A percentile compares a stretch with the other conserved stretches of the same genome.
Evolutionary conservation across 2,329 filamentous ascomycete species (phyloP).

Genomic region (Ophiocordyceps sinensis): DNA sequence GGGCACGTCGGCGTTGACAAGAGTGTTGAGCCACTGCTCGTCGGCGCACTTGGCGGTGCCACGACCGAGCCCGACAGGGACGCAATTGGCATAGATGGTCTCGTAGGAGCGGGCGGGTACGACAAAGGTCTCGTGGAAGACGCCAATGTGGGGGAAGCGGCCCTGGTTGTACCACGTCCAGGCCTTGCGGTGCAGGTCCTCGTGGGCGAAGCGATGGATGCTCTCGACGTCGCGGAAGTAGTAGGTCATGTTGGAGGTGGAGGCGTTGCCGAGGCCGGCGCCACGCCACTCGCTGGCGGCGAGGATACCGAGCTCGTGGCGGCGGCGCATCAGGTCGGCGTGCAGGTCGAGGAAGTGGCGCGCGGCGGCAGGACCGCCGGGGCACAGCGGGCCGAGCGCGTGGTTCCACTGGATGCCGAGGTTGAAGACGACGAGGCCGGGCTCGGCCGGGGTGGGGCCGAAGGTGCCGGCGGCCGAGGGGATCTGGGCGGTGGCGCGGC

Average conservation of each 20-base stretch:
- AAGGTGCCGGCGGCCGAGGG: slow-evolving; percentile 13
- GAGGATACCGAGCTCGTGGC: slow-evolving; percentile 32
- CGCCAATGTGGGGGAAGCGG: slow-evolving; percentile 25
- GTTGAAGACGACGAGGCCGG: slow-evolving; percentile 26
- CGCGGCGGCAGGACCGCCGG: slow-evolving; percentile 24
- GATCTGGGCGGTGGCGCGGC: slow-evolving; percentile 19
- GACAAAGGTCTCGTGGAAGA: slow-evolving; percentile 40
- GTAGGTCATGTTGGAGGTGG: slow-evolving; percentile 27
- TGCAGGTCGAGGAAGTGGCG: slow-evolving; percentile 24
- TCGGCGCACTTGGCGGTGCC: slow-evolving; percentile 10
- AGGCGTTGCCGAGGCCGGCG: slow-evolving; percentile 21
- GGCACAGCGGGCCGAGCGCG: slow-evolving; percentile 32
- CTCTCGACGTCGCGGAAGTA: slow-evolving; percentile 36
- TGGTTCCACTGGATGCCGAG: slow-evolving; percentile 30
- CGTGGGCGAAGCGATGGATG: slow-evolving; percentile 37
- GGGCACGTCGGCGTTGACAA: slow-evolving; percentile 17
- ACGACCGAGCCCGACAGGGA: slow-evolving; percentile 20
- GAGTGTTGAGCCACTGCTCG: slow-evolving; percentile 17
- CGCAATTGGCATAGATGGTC: slow-evolving; percentile 33
- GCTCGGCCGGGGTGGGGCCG: slow-evolving; percentile 12
- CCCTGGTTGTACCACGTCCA: slow-evolving; percentile 34
- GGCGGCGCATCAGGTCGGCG: slow-evolving; percentile 16
- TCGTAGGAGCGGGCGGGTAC: slow-evolving; percentile 31
- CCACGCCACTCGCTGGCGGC: slow-evolving; percentile 25
- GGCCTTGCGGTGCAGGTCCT: slow-evolving; percentile 27